Base-by-base conservation (phyloP, 352 stramenopile genomes). In the Phytophthora uliginosa region DNA sequence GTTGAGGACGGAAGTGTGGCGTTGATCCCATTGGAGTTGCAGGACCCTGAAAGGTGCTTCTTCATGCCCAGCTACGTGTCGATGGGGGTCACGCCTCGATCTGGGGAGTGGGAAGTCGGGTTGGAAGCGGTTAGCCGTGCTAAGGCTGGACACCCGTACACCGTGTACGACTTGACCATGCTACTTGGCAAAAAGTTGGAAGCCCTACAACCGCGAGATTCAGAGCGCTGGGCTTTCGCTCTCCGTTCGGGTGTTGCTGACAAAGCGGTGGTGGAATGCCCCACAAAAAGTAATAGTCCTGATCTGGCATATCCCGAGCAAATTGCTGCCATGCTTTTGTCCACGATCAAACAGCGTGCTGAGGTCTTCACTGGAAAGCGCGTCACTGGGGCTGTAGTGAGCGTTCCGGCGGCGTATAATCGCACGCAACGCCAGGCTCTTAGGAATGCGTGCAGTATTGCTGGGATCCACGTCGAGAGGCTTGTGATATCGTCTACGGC, bases 341-440 rank as follows among this genome's bases (percentile, higher is more conserved):
- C 59, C 0, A 72, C 64, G n/a, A 73, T 90, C 38, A 84, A 85
- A 24, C 59, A 82, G 17, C 62, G 66, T 13, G 74, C 70, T 1
- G 74, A 90, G 40, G n/a, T 45, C 3, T 74, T 76, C 9, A 71
- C 58, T 6, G 38, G 59, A 4, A 67, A 63, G 15, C 15, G 22
- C 2, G 63, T 87, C 18, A 50, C 66, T 9, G 51, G 66, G 0
- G 69, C 65, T 1, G 72, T 79, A 4, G 34, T 90, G 1, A 82
- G 66, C 2, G 60, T 87, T 4, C 80, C 83, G 33, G 72, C 59
- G 0, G 63, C 56, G n/a, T 87, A 73, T 34, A 88, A 86, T 50
- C 79, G 83, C 34, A 84, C 79, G 4, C 81, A 88, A 34, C 78
- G 79, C 3, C 79, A 74, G 34, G 74, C 78, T n/a, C 47, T 87